These are phyloP conservation scores for Xanthoconium separans DNA, from an alignment of 1,284 basidiomycete species.

Conservation along the genomic window DNA sequence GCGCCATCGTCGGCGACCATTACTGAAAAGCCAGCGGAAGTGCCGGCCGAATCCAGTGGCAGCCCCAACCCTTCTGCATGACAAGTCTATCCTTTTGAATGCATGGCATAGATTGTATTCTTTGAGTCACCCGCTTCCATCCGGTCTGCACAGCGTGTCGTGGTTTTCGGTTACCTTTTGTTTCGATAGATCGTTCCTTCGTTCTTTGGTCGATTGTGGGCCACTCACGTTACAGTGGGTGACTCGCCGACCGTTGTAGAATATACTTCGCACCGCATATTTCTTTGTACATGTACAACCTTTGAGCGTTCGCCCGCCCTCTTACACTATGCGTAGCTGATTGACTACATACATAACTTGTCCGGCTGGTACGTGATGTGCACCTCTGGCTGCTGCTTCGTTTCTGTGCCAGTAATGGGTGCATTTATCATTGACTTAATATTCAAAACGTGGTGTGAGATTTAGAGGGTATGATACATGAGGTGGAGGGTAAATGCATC, in stretches of 20 bases:
- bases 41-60: conserved; percentile 16
- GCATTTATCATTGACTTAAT: conserved; percentile 7
- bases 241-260: conserved; percentile 21
- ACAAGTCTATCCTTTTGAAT: conserved; percentile 2
- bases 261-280: conserved; percentile 24
- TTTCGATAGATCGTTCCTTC: conserved; percentile 26
- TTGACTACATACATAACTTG: conserved; percentile 12
- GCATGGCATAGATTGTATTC: conserved; percentile 27
- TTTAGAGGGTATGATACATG: not conserved
- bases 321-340: conserved; percentile 22
- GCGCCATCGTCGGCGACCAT: conserved; percentile 14
- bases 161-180: conserved; percentile 19
- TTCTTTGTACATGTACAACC: conserved; percentile 32
- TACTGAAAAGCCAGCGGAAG: conserved; percentile 29
- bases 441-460: too few relatives aligned
- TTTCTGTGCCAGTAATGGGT: conserved; percentile 5
- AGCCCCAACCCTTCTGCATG: conserved; percentile 23
- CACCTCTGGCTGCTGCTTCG: conserved; percentile 8
- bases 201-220: conserved; percentile 3
- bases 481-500: not conserved
- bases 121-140: conserved; percentile 9
- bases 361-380: conserved; percentile 14
- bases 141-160: conserved; percentile 9
- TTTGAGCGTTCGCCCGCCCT: conserved; percentile 4
- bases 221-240: conserved; percentile 12